Conservation (phyloP, 2,329 filamentous ascomycete species). For the Sordariomycetes sp. region DNA sequence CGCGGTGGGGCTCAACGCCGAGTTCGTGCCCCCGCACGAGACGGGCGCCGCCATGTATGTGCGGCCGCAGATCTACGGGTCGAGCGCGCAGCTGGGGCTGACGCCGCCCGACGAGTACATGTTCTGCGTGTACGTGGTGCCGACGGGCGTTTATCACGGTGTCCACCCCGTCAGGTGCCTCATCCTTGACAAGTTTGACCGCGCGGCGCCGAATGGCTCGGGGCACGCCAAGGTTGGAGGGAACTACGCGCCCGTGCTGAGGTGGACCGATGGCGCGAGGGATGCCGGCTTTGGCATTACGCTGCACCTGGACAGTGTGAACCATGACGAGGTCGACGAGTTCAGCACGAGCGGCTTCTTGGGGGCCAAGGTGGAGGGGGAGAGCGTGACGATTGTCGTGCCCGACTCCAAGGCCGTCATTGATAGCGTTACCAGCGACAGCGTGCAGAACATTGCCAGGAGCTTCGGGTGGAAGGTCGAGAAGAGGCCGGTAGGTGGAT, state of each 20-base stretch:
- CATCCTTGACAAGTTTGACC: slow-evolving; percentile 87
- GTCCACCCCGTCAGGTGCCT: slow-evolving; percentile 75
- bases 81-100: slow-evolving; percentile 73
- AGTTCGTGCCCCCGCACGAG: slow-evolving; percentile 77
- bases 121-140: slow-evolving; percentile 80
- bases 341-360: slow-evolving; percentile 94
- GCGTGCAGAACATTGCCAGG: slow-evolving; percentile 60
- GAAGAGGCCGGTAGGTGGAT: slow-evolving; percentile 44
- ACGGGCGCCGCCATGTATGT: slow-evolving; percentile 90
- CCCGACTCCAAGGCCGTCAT: slow-evolving; percentile 83
- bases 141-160: slow-evolving; percentile 90
- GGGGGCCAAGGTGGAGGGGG: slow-evolving; percentile 48
- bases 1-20: slow-evolving; percentile 79
- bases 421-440: slow-evolving; percentile 72
- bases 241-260: slow-evolving; percentile 87
- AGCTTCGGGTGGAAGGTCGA: slow-evolving; percentile 79
- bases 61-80: slow-evolving; percentile 78
- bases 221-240: slow-evolving; percentile 90
- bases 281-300: slow-evolving; percentile 83
- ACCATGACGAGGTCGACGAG: slow-evolving; percentile 78
- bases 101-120: slow-evolving; percentile 84
- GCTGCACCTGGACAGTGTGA: slow-evolving; percentile 78
- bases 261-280: slow-evolving; percentile 73
- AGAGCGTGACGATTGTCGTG: slow-evolving; percentile 61
- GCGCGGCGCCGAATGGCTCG: slow-evolving; percentile 80